Evolutionary conservation across 768 basidiomycete species (phyloP).

Genomic region (Boletus rex-veris): DNA sequence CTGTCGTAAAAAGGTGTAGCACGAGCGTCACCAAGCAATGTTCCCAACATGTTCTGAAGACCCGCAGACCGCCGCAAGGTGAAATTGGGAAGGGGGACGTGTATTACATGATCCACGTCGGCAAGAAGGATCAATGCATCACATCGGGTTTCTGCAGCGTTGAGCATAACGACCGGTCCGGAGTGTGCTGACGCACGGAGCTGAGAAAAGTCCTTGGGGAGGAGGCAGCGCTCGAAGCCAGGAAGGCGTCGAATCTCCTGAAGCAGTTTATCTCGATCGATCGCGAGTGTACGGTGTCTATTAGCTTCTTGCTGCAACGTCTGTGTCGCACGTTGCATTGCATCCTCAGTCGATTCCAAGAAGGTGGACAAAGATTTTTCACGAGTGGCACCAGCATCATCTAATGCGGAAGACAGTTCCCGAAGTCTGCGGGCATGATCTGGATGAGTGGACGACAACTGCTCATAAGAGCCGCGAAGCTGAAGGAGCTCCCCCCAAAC

Average conservation of each 20-base stretch:
- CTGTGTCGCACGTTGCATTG: not conserved
- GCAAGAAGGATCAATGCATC: constrained; percentile 25
- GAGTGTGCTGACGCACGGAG: not conserved
- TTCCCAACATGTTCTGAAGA: too few relatives aligned
- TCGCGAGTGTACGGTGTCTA: not conserved
- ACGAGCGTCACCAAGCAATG: too few relatives aligned
- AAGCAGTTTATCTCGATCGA: not conserved
- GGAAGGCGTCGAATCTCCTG: not conserved
- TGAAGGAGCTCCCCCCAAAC: not conserved
- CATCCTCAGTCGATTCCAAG: not conserved
- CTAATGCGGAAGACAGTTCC: too few relatives aligned
- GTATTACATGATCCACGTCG: too few relatives aligned
- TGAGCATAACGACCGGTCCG: not conserved
- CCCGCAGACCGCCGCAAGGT: too few relatives aligned
- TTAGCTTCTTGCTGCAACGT: not conserved
- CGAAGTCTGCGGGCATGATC: too few relatives aligned
- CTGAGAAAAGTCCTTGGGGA: not conserved
- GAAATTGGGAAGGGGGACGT: too few relatives aligned
- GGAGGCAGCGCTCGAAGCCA: constrained; percentile 5
- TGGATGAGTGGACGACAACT: too few relatives aligned
- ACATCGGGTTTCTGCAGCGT: constrained; percentile 19
- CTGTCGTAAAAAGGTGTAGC: too few relatives aligned
- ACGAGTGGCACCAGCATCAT: not conserved
- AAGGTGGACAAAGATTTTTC: not conserved
- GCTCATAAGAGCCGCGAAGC: too few relatives aligned